Percentiles rank a stretch among this genome's conserved stretches.
These are phyloP conservation scores for Starmera amethionina DNA, from an alignment of 805 yeast genomes.

Conservation along the genomic window DNA sequence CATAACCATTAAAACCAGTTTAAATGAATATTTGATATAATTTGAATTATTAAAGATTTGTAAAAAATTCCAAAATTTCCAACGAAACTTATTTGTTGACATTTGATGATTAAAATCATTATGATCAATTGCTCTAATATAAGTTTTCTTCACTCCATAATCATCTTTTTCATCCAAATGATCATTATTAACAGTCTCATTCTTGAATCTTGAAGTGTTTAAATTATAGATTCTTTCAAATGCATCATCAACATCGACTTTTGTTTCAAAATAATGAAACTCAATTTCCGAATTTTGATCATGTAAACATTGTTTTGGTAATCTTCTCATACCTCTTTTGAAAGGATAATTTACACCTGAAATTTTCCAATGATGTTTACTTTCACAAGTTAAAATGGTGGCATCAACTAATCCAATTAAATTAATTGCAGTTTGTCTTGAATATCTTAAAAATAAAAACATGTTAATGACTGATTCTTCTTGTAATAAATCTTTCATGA, in stretches of 20 bases:
- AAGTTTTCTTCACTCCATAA: slow-evolving; percentile 3
- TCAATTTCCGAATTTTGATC: slow-evolving; percentile 40
- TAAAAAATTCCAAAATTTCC: slow-evolving; percentile 27
- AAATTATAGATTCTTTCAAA: slow-evolving; percentile 33
- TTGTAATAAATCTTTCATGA: slow-evolving; percentile 23
- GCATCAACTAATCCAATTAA: slow-evolving; percentile 18
- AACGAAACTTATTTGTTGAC: slow-evolving; percentile 24
- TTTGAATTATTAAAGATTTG: slow-evolving; percentile 25
- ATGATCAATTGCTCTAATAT: slow-evolving; percentile 29
- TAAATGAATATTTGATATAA: slow-evolving; percentile 31
- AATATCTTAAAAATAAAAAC: slow-evolving; percentile 29
- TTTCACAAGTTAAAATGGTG: slow-evolving; percentile 14
- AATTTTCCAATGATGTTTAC: slow-evolving; percentile 24
- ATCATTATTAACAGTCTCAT: slow-evolving; percentile 3
- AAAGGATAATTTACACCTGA: slow-evolving; percentile 29
- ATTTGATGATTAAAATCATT: slow-evolving; percentile 32
- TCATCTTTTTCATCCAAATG: slow-evolving; percentile 1
- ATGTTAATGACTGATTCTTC: slow-evolving; percentile 27
- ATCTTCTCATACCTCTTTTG: slow-evolving; percentile 27
- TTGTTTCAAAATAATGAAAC: slow-evolving; percentile 31
- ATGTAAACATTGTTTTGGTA: slow-evolving; percentile 31
- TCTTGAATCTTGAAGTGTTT: slow-evolving; percentile 30
- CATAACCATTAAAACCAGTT: slow-evolving; percentile 25
- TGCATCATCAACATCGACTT: slow-evolving; percentile 34
- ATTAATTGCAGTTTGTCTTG: slow-evolving; percentile 30